These are phyloP conservation scores for Rhodocollybia butyracea DNA, from an alignment of 768 basidiomycete species.

Conservation along the genomic window DNA sequence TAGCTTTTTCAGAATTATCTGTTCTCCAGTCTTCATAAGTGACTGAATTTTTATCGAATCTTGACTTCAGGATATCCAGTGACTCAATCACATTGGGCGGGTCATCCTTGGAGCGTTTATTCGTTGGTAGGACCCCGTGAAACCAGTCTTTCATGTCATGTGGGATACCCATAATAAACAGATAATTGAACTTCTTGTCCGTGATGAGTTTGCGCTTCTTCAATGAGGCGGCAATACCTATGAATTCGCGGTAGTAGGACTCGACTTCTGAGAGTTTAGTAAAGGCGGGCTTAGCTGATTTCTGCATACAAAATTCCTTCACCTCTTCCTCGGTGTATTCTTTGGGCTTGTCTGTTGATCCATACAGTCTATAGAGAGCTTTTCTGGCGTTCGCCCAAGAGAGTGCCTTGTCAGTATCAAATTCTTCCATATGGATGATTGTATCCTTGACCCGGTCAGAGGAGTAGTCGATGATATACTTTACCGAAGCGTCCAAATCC, in stretches of 20 bases:
- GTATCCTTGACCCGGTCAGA: neutral
- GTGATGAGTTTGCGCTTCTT: conserved; percentile 8
- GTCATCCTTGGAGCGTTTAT: conserved; percentile 4
- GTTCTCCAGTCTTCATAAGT: conserved; percentile 6
- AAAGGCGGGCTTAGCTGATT: conserved; percentile 8
- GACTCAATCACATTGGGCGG: conserved; percentile 5
- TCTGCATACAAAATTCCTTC: neutral
- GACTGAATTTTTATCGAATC: conserved; percentile 11
- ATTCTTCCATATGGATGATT: neutral
- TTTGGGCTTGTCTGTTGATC: neutral
- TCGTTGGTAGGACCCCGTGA: neutral
- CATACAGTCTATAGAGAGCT: neutral
- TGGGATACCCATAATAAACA: conserved; percentile 13
- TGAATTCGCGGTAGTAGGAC: conserved; percentile 7
- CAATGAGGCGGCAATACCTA: conserved; percentile 7
- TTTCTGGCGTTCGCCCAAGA: neutral
- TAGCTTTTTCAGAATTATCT: neutral
- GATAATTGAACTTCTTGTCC: neutral
- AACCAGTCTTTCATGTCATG: conserved; percentile 10
- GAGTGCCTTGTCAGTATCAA: neutral
- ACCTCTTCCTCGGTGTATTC: conserved; percentile 4
- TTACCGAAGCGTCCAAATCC: neutral
- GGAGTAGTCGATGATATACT: conserved; percentile 4
- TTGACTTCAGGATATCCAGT: neutral
- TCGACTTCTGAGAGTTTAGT: conserved; percentile 3